phyloP scores from a whole-genome alignment of 208 protist species.

The Crithidia brevicula region DNA sequence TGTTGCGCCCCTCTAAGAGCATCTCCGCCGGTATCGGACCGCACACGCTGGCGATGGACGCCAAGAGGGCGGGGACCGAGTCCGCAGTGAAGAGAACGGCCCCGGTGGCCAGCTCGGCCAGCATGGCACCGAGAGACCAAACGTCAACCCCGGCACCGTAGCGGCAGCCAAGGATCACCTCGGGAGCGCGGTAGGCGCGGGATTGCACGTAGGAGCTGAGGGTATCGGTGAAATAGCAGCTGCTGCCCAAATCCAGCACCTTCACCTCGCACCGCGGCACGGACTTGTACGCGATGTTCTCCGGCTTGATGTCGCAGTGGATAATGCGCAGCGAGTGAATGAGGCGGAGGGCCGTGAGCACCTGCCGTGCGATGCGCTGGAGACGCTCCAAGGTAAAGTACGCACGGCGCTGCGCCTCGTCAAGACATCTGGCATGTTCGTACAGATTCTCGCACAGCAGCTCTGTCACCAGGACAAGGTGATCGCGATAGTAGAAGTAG shows the following conservation, averaged over 20 bases:
- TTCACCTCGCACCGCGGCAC: conserved; percentile 79
- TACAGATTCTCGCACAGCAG: conserved; percentile 93
- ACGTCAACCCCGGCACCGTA: conserved; percentile 91
- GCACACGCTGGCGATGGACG: conserved; percentile 66
- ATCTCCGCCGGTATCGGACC: conserved; percentile 75
- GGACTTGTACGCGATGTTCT: conserved; percentile 93
- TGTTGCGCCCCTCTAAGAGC: conserved; percentile 91
- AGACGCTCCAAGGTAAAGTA: conserved; percentile 90
- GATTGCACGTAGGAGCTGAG: conserved; percentile 93
- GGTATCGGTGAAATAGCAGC: conserved; percentile 72
- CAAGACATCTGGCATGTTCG: conserved; percentile 87
- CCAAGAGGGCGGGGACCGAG: conserved; percentile 64
- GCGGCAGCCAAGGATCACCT: conserved; percentile 85
- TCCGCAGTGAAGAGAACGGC: conserved; percentile 88
- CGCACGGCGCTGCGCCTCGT: conserved; percentile 49
- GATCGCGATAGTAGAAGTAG: conserved; percentile 94
- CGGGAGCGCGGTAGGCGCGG: conserved; percentile 94
- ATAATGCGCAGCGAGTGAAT: conserved; percentile 92
- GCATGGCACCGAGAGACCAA: conserved; percentile 93
- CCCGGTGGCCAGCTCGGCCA: conserved; percentile 95
- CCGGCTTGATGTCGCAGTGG: conserved; percentile 98
- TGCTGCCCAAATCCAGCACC: conserved; percentile 91
- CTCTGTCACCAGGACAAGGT: conserved; percentile 94
- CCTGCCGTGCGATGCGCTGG: conserved; percentile 73
- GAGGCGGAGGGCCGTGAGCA: conserved; percentile 73